Base-by-base conservation (phyloP, 331 rosid species). In the Acacia concinna region DNA sequence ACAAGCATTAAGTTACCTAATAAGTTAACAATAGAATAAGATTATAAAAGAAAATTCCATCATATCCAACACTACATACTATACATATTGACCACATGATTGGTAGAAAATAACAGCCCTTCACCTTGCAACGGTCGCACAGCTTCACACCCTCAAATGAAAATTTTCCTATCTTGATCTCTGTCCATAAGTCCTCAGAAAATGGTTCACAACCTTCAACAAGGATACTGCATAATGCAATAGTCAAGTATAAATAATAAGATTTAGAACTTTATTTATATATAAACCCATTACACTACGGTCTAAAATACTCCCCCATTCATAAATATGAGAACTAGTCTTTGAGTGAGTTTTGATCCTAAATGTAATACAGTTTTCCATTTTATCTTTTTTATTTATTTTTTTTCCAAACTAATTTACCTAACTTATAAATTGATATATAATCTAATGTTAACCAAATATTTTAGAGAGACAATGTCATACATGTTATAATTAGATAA, bases 41-140 rank as follows among this genome's bases (percentile, higher is more conserved):
- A 59, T 27, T 4, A 27, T 59, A 25, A 23, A 34, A 59, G 6
- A 13, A 27, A 59, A 12, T 57, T 20, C 34, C 35, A 25, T 25
- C 35, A 27, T 25, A 7, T 59, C 35, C 7, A 59, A 25, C 32
- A 59, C 41, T n/a, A 66, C 43, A 28, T 13, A 20, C 46, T 10
- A 56, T 5, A 8, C 59, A 62, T 78, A 67, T 59, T 71, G 79
- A 78, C 62, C 2, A 23, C 28, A 54, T 54, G 28, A 8, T 38
- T 20, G 8, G 56, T 23, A 71, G 31, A 78, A 71, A 54, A 71
- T 34, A 77, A 65, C 25, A 57, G 52, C 56, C 73, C 67, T 71
- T 80, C 69, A 94, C 98, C 98, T 94, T 94, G 79, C 98, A 94
- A 70, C 97, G 97, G 78, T 84, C 59, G 81, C 97, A 92, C 25